Percentiles rank a stretch among this genome's conserved stretches.
Conservation (phyloP, 352 stramenopile species). For the Phytopythium montanum region DNA sequence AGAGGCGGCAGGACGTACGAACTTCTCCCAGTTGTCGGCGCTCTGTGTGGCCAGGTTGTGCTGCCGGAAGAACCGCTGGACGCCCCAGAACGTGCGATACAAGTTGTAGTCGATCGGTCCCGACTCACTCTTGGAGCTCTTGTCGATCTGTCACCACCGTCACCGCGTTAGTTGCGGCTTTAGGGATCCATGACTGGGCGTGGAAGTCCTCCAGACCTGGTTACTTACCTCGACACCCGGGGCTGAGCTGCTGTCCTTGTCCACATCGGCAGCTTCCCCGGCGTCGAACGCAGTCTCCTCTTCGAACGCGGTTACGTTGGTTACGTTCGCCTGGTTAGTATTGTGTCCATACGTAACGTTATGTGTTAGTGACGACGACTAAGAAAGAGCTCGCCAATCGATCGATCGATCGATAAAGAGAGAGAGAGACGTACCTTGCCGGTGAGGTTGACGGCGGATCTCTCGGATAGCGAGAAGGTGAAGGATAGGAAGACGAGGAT, state of each 20-base stretch:
- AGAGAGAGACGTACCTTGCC: constrained; percentile 48
- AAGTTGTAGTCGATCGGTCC: constrained; percentile 88
- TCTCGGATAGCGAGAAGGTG: constrained; percentile 80
- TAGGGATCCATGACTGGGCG: constrained; percentile 1
- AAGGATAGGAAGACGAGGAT: constrained; percentile 87
- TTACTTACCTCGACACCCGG: constrained; percentile 25
- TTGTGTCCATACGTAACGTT: background rate
- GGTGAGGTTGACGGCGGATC: constrained; percentile 78
- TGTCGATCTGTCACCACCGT: constrained; percentile 37
- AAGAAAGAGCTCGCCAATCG: background rate
- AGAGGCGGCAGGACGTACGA: constrained; percentile 45
- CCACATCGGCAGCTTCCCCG: constrained; percentile 49
- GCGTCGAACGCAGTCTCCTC: constrained; percentile 71
- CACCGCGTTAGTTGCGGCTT: background rate
- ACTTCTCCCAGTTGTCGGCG: constrained; percentile 71
- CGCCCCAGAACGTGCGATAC: constrained; percentile 89
- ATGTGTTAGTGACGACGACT: background rate
- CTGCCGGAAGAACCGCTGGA: constrained; percentile 86
- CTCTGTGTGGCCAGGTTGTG: constrained; percentile 62
- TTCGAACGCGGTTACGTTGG: constrained; percentile 79
- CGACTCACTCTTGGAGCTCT: constrained; percentile 31
- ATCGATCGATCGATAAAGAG: background rate
- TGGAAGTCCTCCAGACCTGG: background rate
- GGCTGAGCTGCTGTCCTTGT: constrained; percentile 23
- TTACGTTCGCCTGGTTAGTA: constrained; percentile 55